These are phyloP conservation scores for Chrysopogon serrulatus DNA, from an alignment of 176 grass and related monocot species.

Conservation along the genomic window DNA sequence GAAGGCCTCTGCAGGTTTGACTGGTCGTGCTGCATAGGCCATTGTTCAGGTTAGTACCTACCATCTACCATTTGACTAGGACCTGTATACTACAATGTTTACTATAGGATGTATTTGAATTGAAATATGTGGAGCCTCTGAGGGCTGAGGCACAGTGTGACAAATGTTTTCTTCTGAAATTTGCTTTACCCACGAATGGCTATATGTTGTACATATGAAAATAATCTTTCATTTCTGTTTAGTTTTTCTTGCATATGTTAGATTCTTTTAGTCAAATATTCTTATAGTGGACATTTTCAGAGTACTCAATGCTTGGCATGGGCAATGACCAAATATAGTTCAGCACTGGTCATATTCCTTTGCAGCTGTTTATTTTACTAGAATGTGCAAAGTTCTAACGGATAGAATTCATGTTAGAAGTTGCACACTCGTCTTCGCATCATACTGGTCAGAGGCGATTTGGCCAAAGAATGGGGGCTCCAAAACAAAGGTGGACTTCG, in stretches of 20 bases:
- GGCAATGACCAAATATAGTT: neutral
- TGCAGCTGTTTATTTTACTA: neutral
- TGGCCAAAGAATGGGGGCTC: conserved; percentile 52
- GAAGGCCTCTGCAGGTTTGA: neutral
- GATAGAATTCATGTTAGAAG: conserved; percentile 15
- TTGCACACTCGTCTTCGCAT: neutral
- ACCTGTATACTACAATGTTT: neutral
- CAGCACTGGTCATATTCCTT: neutral
- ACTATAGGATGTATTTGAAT: neutral
- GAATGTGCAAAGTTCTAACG: neutral
- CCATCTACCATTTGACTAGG: neutral
- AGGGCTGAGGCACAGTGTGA: neutral
- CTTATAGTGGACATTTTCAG: conserved; percentile 6
- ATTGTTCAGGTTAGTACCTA: neutral
- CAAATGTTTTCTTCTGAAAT: neutral
- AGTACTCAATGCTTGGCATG: neutral
- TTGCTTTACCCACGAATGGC: conserved; percentile 5
- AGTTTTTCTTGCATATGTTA: neutral
- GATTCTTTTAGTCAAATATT: neutral
- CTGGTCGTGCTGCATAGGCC: neutral
- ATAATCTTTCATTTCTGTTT: neutral
- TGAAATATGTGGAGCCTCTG: neutral
- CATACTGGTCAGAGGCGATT: neutral
- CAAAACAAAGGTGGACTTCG: conserved; percentile 73
- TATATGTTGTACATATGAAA: neutral